Conservation (phyloP, 2,329 filamentous ascomycete species). For the Paecilomyces formosus region DNA sequence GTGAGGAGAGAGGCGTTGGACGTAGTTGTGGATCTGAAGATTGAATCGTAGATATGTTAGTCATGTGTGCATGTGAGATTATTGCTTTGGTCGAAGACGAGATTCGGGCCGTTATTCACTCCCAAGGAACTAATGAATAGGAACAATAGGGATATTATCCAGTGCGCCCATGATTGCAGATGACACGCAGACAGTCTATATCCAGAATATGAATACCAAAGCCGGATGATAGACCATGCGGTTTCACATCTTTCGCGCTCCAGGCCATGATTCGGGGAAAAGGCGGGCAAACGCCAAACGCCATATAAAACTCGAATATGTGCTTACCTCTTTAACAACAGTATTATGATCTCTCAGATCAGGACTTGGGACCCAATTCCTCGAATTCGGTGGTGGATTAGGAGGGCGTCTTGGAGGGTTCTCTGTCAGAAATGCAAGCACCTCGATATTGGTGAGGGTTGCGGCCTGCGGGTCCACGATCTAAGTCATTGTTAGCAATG, state of each 20-base stretch:
- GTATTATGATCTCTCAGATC: constrained; percentile 40
- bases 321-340: constrained; percentile 37
- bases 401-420: constrained; percentile 33
- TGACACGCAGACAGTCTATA: not conserved
- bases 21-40: constrained; percentile 35
- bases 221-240: not conserved
- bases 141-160: no score
- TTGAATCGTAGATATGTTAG: not conserved
- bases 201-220: not conserved
- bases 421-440: constrained; percentile 30
- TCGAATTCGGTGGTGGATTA: constrained; percentile 28
- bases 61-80: not conserved
- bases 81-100: not conserved
- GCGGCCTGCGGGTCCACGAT: constrained; percentile 10
- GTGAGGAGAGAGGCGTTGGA: constrained; percentile 31
- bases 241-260: not conserved
- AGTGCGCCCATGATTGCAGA: not conserved
- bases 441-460: constrained; percentile 33
- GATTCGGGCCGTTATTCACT: no score
- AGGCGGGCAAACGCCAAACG: not conserved
- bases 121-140: not conserved
- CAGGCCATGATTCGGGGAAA: not conserved
- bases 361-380: constrained; percentile 32
- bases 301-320: not conserved
- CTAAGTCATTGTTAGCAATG: not conserved